Base-by-base conservation (phyloP, 2,329 filamentous ascomycete genomes). In the Apiospora rasikravindrae region DNA sequence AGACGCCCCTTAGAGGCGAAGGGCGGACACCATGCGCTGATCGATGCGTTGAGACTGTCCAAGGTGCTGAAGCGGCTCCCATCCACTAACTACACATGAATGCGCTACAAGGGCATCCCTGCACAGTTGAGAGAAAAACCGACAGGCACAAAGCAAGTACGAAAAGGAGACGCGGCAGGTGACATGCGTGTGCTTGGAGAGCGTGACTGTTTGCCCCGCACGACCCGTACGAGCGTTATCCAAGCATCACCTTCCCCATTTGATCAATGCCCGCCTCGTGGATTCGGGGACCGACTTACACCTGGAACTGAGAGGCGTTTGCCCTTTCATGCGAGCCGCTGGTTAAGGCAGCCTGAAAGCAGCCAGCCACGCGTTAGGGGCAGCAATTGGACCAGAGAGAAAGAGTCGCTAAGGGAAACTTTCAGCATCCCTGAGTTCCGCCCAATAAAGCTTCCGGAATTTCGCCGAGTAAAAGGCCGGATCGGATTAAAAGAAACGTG, bases 41-140 rank as follows among this genome's bases (percentile, higher is more conserved):
- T 74, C 10, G 92, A 94, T 61, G 92, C 94, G 75, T 71, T 79
- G 2, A 75, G 76, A 3, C 75, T 78, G 1, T 74, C 77, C 37
- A 74, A 77, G 49, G 71, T 77, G 10, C 74, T 82, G 10, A 69
- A 33, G 33, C 33, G 49, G 49, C 24, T 53, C 13, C 13, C 16
- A 19, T 47, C 4, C 4, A 40, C 13, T 13, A 53, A 53, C 29
- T 29, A 11, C 10, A 16, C 49, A 26, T 37, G 13, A 24, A 53
- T 53, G n/a, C 14, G 11, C 24, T 26, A 11, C n/a, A 53, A 24
- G 11, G 29, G 13, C 11, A 16, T 6, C n/a, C 24, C 29, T 53
- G 24, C 49, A 26, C 4, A 53, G n/a, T 13, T 53, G 11, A 10
- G 11, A n/a, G 13, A 53, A 53, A 16, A 6, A n/a, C n/a, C 16